Base-by-base conservation (phyloP, 148 eudicot genomes). In the Simmondsia chinensis region DNA sequence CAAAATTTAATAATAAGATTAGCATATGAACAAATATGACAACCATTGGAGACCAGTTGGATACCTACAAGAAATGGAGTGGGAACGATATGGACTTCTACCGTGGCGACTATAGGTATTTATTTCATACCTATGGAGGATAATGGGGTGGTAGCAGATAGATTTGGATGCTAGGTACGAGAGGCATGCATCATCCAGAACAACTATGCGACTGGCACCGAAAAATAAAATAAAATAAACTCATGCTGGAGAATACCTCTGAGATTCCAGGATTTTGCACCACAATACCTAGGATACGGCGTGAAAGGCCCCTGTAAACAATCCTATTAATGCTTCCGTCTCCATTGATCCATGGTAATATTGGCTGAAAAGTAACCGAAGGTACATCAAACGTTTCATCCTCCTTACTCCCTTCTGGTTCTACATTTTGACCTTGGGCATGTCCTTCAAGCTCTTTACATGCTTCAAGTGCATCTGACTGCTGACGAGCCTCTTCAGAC, bases 331-430 rank as follows among this genome's bases (percentile, higher is more conserved):
- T 51, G 51, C 88, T 76, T 58, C 95, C 95, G 60, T 91, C 95
- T 16, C 95, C 97, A 61, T 85, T 91, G 33, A 91, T 54, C 95
- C 97, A 91, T 57, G 95, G 94, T 59, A 91, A 67, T 72, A 91
- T 75, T 42, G 94, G 95, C 65, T 52, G 45, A 52, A 62, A 63
- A 57, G 48, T 61, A 56, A 40, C 37, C 47, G 53, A 50, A 24
- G 50, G 14, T 33, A 32, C 31, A 38, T 60, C 60, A 55, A 52
- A 63, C 14, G 13, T 43, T 60, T 64, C 56, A 43, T 17, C 64
- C 35, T 44, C 54, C 33, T 30, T 39, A 32, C 37, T 39, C 22
- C 18, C 61, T 63, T 40, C 67, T 43, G 16, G 37, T 15, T 69
- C 23, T 37, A 54, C 40, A 36, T 39, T 40, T 39, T 57, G 52